A percentile compares a stretch with the other conserved stretches of the same genome.
These are phyloP conservation scores for Adansonia grandidieri DNA, from an alignment of 441 rosid genomes.

Conservation along the genomic window DNA sequence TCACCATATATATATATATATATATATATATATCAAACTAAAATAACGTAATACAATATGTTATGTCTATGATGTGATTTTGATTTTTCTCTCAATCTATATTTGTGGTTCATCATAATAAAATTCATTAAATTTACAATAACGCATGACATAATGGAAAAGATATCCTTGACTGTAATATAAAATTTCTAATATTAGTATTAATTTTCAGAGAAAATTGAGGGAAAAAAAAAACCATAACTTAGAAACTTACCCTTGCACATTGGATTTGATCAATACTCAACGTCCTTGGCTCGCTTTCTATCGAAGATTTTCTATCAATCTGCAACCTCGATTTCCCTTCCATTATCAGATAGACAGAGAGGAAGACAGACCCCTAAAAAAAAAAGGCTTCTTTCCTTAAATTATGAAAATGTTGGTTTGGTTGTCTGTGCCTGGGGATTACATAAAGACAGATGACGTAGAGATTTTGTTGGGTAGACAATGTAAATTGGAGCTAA, in stretches of 20 bases:
- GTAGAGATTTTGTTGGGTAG: neutral
- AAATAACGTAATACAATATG: too few relatives aligned
- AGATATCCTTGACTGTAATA: too few relatives aligned
- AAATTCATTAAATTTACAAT: too few relatives aligned
- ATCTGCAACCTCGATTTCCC: constrained; percentile 24
- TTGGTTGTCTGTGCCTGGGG: neutral
- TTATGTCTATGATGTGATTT: too few relatives aligned
- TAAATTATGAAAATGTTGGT: neutral
- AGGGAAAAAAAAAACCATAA: neutral
- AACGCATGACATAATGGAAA: too few relatives aligned
- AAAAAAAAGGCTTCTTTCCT: neutral
- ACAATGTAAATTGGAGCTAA: neutral
- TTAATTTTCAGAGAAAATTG: neutral
- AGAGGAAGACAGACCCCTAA: too few relatives aligned
- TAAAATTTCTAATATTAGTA: neutral
- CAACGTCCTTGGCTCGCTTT: constrained; percentile 58
- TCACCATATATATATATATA: too few relatives aligned
- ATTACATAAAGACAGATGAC: neutral
- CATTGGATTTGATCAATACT: constrained; percentile 40
- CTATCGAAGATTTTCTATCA: constrained; percentile 49
- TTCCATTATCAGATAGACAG: constrained; percentile 23
- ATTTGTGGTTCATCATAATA: too few relatives aligned
- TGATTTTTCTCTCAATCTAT: too few relatives aligned
- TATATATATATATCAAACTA: too few relatives aligned
- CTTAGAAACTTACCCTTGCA: constrained; percentile 46